Conservation (phyloP, 169 alveolate species). For the Cryptosporidium parvum region DNA sequence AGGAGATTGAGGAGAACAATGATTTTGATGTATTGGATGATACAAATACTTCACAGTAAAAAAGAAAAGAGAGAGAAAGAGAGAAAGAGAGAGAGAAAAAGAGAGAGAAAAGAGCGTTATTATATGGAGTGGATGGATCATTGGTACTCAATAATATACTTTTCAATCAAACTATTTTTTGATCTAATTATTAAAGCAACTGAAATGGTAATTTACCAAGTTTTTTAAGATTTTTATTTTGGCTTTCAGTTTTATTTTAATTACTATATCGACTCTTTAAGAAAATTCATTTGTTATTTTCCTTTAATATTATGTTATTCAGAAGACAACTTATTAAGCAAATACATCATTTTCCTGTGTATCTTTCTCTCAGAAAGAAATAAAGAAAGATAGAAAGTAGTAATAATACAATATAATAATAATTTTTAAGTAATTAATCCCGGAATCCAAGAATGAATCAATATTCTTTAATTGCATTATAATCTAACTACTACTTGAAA, state of each 20-base stretch:
- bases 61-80: too few species aligned
- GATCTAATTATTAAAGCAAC: not conserved
- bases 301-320: not conserved
- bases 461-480: too few species aligned
- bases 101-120: not conserved
- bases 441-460: too few species aligned
- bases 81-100: too few species aligned
- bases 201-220: not conserved
- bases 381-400: not conserved
- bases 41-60: conserved; percentile 12
- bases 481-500: too few species aligned
- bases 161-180: not conserved
- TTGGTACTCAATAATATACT: too few species aligned
- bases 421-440: too few species aligned
- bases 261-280: not conserved
- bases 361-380: too few species aligned
- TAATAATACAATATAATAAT: not conserved
- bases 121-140: not conserved
- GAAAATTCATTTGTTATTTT: not conserved
- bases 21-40: conserved; percentile 73
- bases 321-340: not conserved
- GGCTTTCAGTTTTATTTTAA: not conserved
- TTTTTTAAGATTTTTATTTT: too few species aligned
- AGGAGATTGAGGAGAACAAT: conserved; percentile 56
- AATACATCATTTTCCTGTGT: not conserved